Conservation (phyloP, 176 grass and related monocot species). For the maize (Zea mays) region DNA sequence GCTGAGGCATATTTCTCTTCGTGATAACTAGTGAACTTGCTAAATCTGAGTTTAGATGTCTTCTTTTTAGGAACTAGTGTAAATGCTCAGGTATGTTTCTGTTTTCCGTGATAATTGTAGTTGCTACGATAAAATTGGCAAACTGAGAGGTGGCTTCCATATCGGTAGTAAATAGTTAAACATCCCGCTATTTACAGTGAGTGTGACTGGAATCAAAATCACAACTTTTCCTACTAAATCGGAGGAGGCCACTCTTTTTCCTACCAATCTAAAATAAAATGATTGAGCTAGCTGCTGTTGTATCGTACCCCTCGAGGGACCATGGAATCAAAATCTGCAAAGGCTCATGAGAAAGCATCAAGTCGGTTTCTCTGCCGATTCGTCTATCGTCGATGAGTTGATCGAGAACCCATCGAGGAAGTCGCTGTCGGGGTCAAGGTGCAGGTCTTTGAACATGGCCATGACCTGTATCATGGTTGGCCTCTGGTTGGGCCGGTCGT, state of each 20-base stretch:
- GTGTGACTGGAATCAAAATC: slow-evolving; percentile 38
- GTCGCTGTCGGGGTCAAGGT: slow-evolving; percentile 74
- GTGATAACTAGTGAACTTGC: no score
- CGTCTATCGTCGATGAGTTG: slow-evolving; percentile 62
- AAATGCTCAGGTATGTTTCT: no score
- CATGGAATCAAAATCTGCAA: slow-evolving; percentile 50
- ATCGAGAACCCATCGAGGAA: slow-evolving; percentile 66
- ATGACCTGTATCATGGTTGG: slow-evolving; percentile 99
- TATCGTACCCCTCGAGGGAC: slow-evolving; percentile 42
- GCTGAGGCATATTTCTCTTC: no score
- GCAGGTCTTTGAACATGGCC: slow-evolving; percentile 94
- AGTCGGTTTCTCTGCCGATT: slow-evolving; percentile 59
- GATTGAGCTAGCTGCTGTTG: slow-evolving; percentile 39
- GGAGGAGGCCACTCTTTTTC: slow-evolving; percentile 9
- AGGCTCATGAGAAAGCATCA: slow-evolving; percentile 31
- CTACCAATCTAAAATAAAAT: slow-evolving; percentile 36
- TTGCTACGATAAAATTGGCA: no score
- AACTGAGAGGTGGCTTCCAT: no score
- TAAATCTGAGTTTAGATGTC: no score
- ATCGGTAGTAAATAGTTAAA: no score
- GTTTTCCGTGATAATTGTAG: no score
- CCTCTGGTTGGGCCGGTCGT: slow-evolving; percentile 65
- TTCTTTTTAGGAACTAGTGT: no score
- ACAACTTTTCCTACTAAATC: slow-evolving; percentile 33
- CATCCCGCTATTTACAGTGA: slow-evolving; percentile 43